Evolutionary conservation across 164 flowering plant species (phyloP).

Genomic region (Vitis rotundifolia): DNA sequence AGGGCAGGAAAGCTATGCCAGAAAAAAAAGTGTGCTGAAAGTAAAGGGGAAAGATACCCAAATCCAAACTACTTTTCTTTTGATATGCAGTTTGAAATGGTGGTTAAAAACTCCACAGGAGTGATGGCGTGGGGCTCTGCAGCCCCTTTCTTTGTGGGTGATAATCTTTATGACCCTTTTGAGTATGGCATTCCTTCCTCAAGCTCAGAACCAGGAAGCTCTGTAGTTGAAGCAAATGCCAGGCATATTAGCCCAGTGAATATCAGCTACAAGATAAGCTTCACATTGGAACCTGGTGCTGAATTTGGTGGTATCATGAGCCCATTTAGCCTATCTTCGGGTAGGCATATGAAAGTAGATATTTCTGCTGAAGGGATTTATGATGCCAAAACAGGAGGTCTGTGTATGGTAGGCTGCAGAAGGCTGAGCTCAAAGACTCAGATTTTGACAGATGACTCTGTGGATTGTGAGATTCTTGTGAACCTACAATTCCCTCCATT

Average conservation of each 20-base stretch:
- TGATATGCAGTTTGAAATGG: slow-evolving; percentile 42
- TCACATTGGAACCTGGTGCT: slow-evolving; percentile 1
- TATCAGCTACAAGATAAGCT: slow-evolving; percentile 42
- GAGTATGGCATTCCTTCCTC: too few relatives aligned
- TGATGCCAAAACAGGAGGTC: slow-evolving; percentile 38
- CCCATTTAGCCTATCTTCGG: background rate
- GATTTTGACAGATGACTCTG: slow-evolving; percentile 9
- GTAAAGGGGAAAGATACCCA: slow-evolving; percentile 5
- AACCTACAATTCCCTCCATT: slow-evolving; percentile 38
- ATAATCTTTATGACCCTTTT: slow-evolving; percentile 17
- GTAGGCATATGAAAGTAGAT: background rate
- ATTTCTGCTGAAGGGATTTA: slow-evolving; percentile 59
- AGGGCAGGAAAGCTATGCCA: slow-evolving; percentile 18
- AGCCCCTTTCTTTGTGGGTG: slow-evolving; percentile 32
- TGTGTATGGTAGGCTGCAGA: slow-evolving; percentile 62
- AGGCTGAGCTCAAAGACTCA: slow-evolving; percentile 11
- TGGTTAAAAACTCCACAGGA: slow-evolving; percentile 20
- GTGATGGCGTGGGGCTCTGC: slow-evolving; percentile 30
- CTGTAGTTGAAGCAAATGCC: background rate
- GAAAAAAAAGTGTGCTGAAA: slow-evolving; percentile 7
- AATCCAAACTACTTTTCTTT: slow-evolving; percentile 34
- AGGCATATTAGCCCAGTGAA: slow-evolving; percentile 22
- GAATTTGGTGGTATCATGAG: background rate
- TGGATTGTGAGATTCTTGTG: slow-evolving; percentile 48
- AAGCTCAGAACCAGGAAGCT: too few relatives aligned